phyloP scores from a whole-genome alignment of 228 moss, liverwort and hornwort species.

The Sphagnum fallax region DNA sequence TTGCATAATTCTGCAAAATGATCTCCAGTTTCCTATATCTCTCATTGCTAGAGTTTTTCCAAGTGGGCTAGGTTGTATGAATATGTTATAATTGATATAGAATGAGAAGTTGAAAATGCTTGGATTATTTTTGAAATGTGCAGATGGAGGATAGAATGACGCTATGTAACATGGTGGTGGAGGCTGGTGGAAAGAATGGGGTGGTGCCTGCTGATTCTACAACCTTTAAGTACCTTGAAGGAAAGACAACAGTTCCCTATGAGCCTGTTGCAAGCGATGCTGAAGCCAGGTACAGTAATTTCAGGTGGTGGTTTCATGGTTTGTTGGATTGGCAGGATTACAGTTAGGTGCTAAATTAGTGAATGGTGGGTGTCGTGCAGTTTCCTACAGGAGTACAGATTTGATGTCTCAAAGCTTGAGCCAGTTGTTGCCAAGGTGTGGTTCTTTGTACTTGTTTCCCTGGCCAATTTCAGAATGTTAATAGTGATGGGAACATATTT shows the following conservation, averaged over 20 bases:
- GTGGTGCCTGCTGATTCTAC: slow-evolving; percentile 91
- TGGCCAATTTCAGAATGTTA: too few relatives aligned
- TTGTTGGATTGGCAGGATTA: too few relatives aligned
- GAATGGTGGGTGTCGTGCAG: slow-evolving; percentile 30
- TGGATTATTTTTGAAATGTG: slow-evolving; percentile 32
- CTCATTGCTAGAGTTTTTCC: too few relatives aligned
- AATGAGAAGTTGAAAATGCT: not conserved
- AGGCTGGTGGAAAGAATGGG: slow-evolving; percentile 97
- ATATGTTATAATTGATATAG: too few relatives aligned
- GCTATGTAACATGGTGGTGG: slow-evolving; percentile 95
- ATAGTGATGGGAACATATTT: too few relatives aligned
- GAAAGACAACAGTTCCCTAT: slow-evolving; percentile 73
- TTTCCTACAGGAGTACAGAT: slow-evolving; percentile 70
- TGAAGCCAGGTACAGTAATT: slow-evolving; percentile 52
- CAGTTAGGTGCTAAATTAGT: too few relatives aligned
- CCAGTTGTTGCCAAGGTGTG: slow-evolving; percentile 92
- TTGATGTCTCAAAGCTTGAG: slow-evolving; percentile 96
- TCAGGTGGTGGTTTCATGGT: too few relatives aligned
- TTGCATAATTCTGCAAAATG: too few relatives aligned
- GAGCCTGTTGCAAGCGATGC: slow-evolving; percentile 69
- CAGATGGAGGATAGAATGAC: slow-evolving; percentile 99
- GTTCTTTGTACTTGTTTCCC: too few relatives aligned
- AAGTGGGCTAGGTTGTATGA: too few relatives aligned
- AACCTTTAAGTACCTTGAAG: slow-evolving; percentile 86
- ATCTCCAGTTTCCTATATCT: too few relatives aligned